phyloP scores from a whole-genome alignment of 1,284 basidiomycete species.

The Mycena sp. region DNA sequence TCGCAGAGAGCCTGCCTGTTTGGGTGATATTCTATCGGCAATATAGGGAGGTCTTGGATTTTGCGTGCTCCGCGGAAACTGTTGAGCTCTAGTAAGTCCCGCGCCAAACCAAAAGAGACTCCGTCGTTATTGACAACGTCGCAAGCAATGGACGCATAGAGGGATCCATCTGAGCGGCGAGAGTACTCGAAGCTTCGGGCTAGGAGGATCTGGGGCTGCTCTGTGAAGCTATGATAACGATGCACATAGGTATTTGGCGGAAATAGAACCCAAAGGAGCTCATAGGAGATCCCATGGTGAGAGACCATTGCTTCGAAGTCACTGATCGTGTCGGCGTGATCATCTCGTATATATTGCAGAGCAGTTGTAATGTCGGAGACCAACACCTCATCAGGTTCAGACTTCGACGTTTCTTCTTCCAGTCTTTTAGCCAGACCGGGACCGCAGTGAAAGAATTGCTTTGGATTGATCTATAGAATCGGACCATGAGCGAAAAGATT shows the following conservation, averaged over 20 bases:
- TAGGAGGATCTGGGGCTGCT: conserved; percentile 35
- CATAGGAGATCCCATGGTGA: conserved; percentile 35
- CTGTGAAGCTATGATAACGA: conserved; percentile 32
- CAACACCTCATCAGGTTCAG: conserved; percentile 11
- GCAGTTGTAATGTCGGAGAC: conserved; percentile 33
- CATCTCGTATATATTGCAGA: conserved; percentile 31
- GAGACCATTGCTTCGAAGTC: conserved; percentile 25
- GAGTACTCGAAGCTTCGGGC: conserved; percentile 28
- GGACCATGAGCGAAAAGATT: neutral
- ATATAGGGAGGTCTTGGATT: conserved; percentile 36
- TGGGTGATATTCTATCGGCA: conserved; percentile 36
- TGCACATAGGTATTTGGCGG: conserved; percentile 38
- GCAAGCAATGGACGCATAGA: conserved; percentile 30
- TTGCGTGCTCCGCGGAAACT: conserved; percentile 32
- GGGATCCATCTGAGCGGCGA: conserved; percentile 1
- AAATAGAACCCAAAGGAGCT: conserved; percentile 42
- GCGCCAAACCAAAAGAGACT: conserved; percentile 36
- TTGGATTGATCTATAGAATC: conserved; percentile 17
- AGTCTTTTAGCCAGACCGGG: conserved; percentile 16
- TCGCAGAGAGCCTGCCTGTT: conserved; percentile 20
- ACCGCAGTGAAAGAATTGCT: conserved; percentile 24
- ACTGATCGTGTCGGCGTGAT: conserved; percentile 21
- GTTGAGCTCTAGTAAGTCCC: conserved; percentile 31
- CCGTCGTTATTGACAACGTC: conserved; percentile 40
- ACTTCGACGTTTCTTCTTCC: conserved; percentile 24